phyloP scores from a whole-genome alignment of 169 alveolate genomes.

The Plasmodium cynomolgi region DNA sequence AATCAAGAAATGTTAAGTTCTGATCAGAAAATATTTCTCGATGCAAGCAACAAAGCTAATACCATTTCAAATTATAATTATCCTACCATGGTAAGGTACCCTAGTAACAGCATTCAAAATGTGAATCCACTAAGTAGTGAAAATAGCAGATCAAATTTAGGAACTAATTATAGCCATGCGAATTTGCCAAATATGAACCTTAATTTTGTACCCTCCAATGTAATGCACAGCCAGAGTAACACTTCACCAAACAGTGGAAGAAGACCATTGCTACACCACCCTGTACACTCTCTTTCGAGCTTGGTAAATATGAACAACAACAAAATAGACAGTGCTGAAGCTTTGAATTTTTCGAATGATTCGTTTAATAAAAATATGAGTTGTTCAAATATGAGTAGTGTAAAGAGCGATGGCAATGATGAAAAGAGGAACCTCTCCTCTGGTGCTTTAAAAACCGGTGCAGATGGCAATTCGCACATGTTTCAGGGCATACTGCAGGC shows the following conservation, averaged over 20 bases:
- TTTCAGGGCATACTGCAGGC: constrained; percentile 2
- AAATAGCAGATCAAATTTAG: constrained; percentile 18
- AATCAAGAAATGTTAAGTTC: constrained; percentile 20
- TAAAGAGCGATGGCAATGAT: neutral
- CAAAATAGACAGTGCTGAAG: constrained; percentile 18
- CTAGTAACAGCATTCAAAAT: constrained; percentile 30
- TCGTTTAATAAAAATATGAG: constrained; percentile 23
- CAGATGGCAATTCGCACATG: constrained; percentile 21
- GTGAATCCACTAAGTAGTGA: constrained; percentile 16
- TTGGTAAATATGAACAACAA: constrained; percentile 25
- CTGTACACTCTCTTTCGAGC: constrained; percentile 10
- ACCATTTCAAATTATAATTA: constrained; percentile 17
- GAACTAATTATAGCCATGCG: constrained; percentile 17
- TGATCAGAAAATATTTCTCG: neutral
- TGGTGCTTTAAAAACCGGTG: neutral
- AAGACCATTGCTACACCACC: neutral
- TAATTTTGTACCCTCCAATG: constrained; percentile 35
- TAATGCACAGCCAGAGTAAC: constrained; percentile 18
- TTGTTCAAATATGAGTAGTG: neutral
- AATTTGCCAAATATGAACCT: constrained; percentile 5
- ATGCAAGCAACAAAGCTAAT: constrained; percentile 20
- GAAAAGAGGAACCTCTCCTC: constrained; percentile 19
- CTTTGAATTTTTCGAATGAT: constrained; percentile 12
- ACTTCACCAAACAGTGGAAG: constrained; percentile 15
- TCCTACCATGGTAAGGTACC: neutral